Base-by-base conservation (phyloP, 2,329 filamentous ascomycete genomes). In the Gnomoniopsis sp. region DNA sequence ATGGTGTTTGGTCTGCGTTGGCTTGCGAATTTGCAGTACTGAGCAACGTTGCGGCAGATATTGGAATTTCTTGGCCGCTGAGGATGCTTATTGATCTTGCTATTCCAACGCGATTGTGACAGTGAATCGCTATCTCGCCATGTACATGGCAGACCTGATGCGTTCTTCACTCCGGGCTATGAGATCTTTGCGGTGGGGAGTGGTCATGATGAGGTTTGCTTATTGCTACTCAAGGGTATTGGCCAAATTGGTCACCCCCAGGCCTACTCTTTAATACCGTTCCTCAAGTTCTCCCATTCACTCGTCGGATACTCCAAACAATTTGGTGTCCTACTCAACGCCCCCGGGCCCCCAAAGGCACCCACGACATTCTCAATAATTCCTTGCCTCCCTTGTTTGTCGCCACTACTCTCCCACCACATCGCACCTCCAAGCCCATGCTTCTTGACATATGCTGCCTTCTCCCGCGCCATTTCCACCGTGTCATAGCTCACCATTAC, bases 361-460 rank as follows among this genome's bases (percentile, higher is more conserved):
- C 82, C 76, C 1, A 89, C 83, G 17, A 88, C 85, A 15, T 81
- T 86, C 7, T 72, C 75, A 57, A 93, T 91, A 68, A 97, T 70
- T 66, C 90, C 93, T 55, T 80, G 73, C 0, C 79, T 76, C 0
- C 85, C 86, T 2, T 73, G 69, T 69, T 86, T 87, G 71, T 97
- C 93, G 1, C 84, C 87, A 67, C 88, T 93, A 66, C 86, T 90
- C 76, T 97, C 93, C 92, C 92, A 96, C 91, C 91, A 98, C 93
- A 98, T 97, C n/a, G 83, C 91, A 19, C 93, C 93, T 1, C 92
- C 93, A 0, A 97, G 80, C 0, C 84, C 79, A 48, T 81, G 76
- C 21, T 82, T 71, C 68, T 79, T 82, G 68, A 97, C 84, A 70
- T 86, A 96, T 12, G 83, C 75, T 1, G 87, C 86, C 78, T 97